phyloP scores from a whole-genome alignment of 495 filamentous ascomycete genomes.

The Aspergillus nidulans region DNA sequence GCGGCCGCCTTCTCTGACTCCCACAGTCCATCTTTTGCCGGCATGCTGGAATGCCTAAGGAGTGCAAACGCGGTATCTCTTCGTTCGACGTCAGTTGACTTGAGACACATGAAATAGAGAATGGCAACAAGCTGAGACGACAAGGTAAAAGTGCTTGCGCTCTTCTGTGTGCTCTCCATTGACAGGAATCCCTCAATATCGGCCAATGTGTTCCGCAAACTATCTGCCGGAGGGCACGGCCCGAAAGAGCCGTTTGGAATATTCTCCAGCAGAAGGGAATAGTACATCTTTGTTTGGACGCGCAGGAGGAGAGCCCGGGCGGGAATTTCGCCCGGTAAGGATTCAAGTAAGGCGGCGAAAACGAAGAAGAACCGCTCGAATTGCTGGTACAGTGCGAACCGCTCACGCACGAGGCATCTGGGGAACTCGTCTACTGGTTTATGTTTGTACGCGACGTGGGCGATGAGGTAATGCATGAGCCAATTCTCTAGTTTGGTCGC shows the following conservation, averaged over 20 bases:
- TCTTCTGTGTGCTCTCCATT: background rate
- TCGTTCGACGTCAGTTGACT: constrained; percentile 7
- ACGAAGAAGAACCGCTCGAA: background rate
- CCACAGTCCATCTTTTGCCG: constrained; percentile 21
- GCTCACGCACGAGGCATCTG: background rate
- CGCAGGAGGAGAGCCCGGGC: background rate
- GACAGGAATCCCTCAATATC: constrained; percentile 13
- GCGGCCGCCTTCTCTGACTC: constrained; percentile 10
- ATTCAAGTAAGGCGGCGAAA: background rate
- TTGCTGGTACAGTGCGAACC: constrained; percentile 1
- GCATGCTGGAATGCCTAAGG: constrained; percentile 7
- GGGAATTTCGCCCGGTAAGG: background rate
- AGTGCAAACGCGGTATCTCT: constrained; percentile 10
- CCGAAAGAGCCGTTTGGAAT: background rate
- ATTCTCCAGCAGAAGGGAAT: constrained; percentile 11
- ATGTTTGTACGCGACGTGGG: background rate
- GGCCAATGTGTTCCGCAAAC: constrained; percentile 5
- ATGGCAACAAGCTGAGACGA: constrained; percentile 17
- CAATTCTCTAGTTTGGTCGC: constrained; percentile 3
- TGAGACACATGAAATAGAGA: constrained; percentile 21
- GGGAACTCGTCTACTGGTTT: background rate
- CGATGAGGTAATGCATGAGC: constrained; percentile 7
- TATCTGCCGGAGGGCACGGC: background rate
- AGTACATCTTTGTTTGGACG: constrained; percentile 3
- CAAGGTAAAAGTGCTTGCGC: constrained; percentile 13